Evolutionary conservation across 2,329 filamentous ascomycete genomes (phyloP).

Genomic region (Colletotrichum noveboracense): DNA sequence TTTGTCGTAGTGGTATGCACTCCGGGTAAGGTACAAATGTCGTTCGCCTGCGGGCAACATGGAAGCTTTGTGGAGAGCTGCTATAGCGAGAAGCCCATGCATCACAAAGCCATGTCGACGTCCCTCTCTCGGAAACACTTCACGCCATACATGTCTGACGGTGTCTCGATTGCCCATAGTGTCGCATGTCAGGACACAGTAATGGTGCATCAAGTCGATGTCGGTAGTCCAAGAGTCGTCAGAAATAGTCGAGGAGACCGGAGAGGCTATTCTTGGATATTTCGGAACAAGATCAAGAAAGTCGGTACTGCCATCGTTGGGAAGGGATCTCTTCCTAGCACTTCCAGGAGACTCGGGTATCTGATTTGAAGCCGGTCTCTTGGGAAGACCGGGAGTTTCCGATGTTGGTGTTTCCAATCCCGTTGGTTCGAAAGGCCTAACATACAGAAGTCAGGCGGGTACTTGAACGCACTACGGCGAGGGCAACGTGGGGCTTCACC

Average conservation of each 20-base stretch:
- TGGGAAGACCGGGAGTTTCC: background rate
- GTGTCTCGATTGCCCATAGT: background rate
- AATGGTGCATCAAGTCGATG: background rate
- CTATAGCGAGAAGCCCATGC: background rate
- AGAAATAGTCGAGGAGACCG: background rate
- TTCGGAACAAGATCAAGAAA: background rate
- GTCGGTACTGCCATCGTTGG: background rate
- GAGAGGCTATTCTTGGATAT: background rate
- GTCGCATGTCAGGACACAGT: background rate
- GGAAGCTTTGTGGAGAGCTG: background rate
- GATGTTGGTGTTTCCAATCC: background rate
- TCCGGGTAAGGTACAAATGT: background rate
- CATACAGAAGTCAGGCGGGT: background rate
- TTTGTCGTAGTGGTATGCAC: background rate
- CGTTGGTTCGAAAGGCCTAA: background rate
- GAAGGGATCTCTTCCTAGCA: background rate
- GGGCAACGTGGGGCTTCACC: background rate
- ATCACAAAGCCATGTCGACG: background rate
- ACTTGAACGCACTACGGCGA: background rate
- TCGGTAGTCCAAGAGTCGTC: background rate
- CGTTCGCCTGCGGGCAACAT: background rate
- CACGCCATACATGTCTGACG: background rate
- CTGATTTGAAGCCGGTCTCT: background rate
- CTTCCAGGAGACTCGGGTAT: background rate
- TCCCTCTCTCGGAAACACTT: background rate